Evolutionary conservation across 371 early-diverging fungal species (phyloP).

Genomic region (Dentiscutata heterogama): DNA sequence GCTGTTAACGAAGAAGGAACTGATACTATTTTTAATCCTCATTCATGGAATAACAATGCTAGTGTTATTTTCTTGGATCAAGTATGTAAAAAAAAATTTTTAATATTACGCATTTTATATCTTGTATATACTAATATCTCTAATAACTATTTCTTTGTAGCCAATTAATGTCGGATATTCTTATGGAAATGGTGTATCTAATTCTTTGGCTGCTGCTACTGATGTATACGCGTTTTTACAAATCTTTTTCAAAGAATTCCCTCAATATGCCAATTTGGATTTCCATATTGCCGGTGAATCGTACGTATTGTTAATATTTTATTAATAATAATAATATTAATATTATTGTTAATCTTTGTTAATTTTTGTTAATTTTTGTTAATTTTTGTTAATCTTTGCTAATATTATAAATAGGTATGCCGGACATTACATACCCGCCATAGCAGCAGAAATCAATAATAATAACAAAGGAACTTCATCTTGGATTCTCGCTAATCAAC

Average conservation of each 20-base stretch:
- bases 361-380: background rate
- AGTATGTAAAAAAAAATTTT: slow-evolving; percentile 47
- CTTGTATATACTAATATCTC: background rate
- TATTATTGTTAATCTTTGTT: background rate
- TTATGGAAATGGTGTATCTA: slow-evolving; percentile 66
- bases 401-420: slow-evolving; percentile 45
- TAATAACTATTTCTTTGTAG: slow-evolving; percentile 46
- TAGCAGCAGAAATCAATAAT: slow-evolving; percentile 75
- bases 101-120: background rate
- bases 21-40: slow-evolving; percentile 62
- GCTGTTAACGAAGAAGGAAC: slow-evolving; percentile 70
- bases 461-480: slow-evolving; percentile 65
- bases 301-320: slow-evolving; percentile 51
- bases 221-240: slow-evolving; percentile 85
- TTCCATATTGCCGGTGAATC: slow-evolving; percentile 84
- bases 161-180: slow-evolving; percentile 83
- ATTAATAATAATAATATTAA: too few relatives aligned
- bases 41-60: slow-evolving; percentile 82
- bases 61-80: slow-evolving; percentile 84
- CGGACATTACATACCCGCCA: slow-evolving; percentile 67
- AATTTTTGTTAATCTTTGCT: background rate
- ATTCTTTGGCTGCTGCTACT: slow-evolving; percentile 68
- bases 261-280: slow-evolving; percentile 64
- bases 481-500: slow-evolving; percentile 52
- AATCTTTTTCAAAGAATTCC: slow-evolving; percentile 69